These are phyloP conservation scores for Grosmannia penicillata DNA, from an alignment of 2,329 filamentous ascomycete genomes.

Conservation along the genomic window DNA sequence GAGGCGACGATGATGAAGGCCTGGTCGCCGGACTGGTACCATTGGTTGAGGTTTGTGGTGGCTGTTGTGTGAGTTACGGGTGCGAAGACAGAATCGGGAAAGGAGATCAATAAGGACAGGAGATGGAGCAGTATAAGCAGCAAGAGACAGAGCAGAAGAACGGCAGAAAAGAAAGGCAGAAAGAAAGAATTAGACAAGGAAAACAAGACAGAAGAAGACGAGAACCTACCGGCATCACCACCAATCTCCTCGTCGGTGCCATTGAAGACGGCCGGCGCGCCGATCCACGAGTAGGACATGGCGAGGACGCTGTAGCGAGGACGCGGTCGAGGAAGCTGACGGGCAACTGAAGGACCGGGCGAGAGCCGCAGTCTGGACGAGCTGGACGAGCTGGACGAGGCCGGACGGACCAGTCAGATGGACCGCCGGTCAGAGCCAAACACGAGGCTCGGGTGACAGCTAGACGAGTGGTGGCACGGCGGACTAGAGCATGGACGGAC, in stretches of 20 bases:
- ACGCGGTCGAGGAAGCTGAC: not conserved
- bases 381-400: no score
- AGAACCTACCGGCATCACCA: slow-evolving; percentile 69
- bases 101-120: not conserved
- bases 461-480: not conserved
- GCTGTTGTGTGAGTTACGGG: slow-evolving; percentile 37
- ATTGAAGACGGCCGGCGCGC: slow-evolving; percentile 45
- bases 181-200: no score
- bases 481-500: not conserved
- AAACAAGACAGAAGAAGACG: no score
- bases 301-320: slow-evolving; percentile 2
- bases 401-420: no score
- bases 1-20: slow-evolving; percentile 83
- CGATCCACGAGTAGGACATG: slow-evolving; percentile 48
- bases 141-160: no score
- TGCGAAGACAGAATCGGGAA: no score
- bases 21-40: slow-evolving; percentile 83
- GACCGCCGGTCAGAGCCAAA: no score
- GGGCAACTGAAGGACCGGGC: no score
- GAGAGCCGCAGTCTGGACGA: no score
- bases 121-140: no score
- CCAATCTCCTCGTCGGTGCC: slow-evolving; percentile 49
- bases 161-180: not conserved
- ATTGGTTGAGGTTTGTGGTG: slow-evolving; percentile 84
- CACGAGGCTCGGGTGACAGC: no score